A percentile compares a stretch with the other conserved stretches of the same genome.
phyloP scores from a whole-genome alignment of 1,284 basidiomycete species.

The Cryptococcus sp. region DNA sequence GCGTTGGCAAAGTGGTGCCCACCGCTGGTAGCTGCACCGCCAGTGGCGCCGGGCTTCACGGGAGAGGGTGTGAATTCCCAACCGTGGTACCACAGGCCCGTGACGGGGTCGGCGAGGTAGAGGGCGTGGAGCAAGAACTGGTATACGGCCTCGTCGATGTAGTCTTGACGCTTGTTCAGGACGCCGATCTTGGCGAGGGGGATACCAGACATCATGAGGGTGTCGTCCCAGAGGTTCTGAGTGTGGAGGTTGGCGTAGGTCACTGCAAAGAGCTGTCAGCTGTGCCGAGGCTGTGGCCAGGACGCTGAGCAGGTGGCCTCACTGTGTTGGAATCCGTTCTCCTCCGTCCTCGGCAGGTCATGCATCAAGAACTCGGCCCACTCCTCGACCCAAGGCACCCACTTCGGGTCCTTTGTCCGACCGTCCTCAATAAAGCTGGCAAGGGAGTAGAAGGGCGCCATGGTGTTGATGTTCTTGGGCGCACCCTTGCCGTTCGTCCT shows the following conservation, averaged over 20 bases:
- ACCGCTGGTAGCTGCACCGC: constrained; percentile 8
- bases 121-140: constrained; percentile 57
- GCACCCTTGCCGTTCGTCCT: constrained; percentile 53
- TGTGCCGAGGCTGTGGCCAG: background rate
- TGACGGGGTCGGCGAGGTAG: constrained; percentile 39
- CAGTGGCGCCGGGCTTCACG: constrained; percentile 8
- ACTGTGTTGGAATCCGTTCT: constrained; percentile 61
- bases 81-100: constrained; percentile 51
- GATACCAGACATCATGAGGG: constrained; percentile 60
- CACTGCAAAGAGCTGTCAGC: constrained; percentile 21
- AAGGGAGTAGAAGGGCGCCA: constrained; percentile 61
- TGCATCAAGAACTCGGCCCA: constrained; percentile 68
- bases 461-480: constrained; percentile 67
- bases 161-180: constrained; percentile 57
- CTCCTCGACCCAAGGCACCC: constrained; percentile 53
- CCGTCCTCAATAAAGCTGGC: constrained; percentile 53
- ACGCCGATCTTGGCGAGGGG: constrained; percentile 63
- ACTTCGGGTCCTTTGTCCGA: constrained; percentile 27
- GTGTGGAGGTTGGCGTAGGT: constrained; percentile 58
- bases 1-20: constrained; percentile 56
- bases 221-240: constrained; percentile 65
- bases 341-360: constrained; percentile 57
- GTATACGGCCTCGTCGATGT: constrained; percentile 62
- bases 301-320: constrained; percentile 6
- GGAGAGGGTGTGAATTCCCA: constrained; percentile 36